These are phyloP conservation scores for Eimeria sp. DNA, from an alignment of 169 alveolate genomes.

Conservation along the genomic window DNA sequence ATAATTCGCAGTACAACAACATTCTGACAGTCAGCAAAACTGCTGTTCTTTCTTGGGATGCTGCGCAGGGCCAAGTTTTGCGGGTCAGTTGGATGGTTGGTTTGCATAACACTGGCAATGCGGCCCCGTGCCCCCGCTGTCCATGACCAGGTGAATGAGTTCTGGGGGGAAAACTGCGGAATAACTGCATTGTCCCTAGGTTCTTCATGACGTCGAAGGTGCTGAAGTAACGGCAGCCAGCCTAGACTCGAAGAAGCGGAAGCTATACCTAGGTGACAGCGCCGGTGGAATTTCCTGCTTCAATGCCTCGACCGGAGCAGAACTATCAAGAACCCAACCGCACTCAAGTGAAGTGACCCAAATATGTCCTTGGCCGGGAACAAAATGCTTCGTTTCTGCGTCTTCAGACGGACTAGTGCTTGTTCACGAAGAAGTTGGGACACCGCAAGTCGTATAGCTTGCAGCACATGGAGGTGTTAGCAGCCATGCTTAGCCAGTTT, in stretches of 20 bases:
- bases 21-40: constrained; percentile 59
- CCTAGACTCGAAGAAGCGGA: constrained; percentile 59
- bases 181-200: neutral
- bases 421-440: constrained; percentile 73
- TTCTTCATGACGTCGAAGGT: constrained; percentile 52
- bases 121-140: too few species aligned
- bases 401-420: constrained; percentile 78
- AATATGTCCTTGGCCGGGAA: constrained; percentile 53
- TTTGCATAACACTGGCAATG: neutral
- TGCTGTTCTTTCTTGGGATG: constrained; percentile 53
- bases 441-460: constrained; percentile 16
- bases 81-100: constrained; percentile 10
- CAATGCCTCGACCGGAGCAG: constrained; percentile 73
- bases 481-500: neutral
- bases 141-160: neutral
- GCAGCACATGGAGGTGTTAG: neutral
- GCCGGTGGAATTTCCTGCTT: constrained; percentile 9
- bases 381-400: constrained; percentile 71
- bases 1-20: constrained; percentile 62
- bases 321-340: neutral
- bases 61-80: constrained; percentile 57
- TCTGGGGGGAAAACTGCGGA: too few species aligned
- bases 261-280: constrained; percentile 75
- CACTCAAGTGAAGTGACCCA: constrained; percentile 72
- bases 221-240: constrained; percentile 68